Evolutionary conservation across 2,329 filamentous ascomycete genomes (phyloP).

Genomic region (Sarocladium oryzae): DNA sequence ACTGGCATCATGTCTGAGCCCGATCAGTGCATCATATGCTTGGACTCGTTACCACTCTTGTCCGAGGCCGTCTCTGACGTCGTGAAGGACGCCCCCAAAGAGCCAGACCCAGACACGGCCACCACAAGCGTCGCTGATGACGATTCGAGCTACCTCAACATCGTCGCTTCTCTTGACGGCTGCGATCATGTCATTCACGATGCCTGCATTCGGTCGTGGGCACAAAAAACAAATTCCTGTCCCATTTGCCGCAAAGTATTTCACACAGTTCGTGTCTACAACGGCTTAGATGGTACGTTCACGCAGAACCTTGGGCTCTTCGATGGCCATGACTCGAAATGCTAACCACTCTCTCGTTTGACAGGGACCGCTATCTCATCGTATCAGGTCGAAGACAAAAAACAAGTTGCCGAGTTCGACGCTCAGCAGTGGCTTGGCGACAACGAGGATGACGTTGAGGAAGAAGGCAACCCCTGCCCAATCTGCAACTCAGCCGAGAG

Average conservation of each 20-base stretch:
- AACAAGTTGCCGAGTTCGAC: slow-evolving; percentile 86
- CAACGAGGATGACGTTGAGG: slow-evolving; percentile 63
- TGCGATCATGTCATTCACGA: slow-evolving; percentile 93
- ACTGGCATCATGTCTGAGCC: slow-evolving; percentile 43
- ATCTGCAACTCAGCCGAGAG: slow-evolving; percentile 77
- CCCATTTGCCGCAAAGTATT: slow-evolving; percentile 92
- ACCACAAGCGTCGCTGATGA: slow-evolving; percentile 14
- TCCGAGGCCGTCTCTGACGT: slow-evolving; percentile 17
- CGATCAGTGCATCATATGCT: slow-evolving; percentile 66
- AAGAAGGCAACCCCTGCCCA: slow-evolving; percentile 67
- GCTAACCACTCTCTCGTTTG: slow-evolving; percentile 2
- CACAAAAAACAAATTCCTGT: slow-evolving; percentile 93
- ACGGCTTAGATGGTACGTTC: slow-evolving; percentile 68
- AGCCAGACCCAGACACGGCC: slow-evolving; percentile 11
- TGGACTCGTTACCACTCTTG: slow-evolving; percentile 49
- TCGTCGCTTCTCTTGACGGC: slow-evolving; percentile 57
- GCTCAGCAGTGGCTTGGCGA: slow-evolving; percentile 68
- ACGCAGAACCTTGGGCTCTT: background rate
- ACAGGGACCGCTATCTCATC: slow-evolving; percentile 49
- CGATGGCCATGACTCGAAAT: background rate
- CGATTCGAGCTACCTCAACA: slow-evolving; percentile 28
- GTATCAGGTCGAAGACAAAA: slow-evolving; percentile 70
- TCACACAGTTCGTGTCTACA: slow-evolving; percentile 80
- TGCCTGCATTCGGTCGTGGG: slow-evolving; percentile 88
- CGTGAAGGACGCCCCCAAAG: slow-evolving; percentile 15